Conservation (phyloP, 345 rosid genomes). For the Populus davidiana region DNA sequence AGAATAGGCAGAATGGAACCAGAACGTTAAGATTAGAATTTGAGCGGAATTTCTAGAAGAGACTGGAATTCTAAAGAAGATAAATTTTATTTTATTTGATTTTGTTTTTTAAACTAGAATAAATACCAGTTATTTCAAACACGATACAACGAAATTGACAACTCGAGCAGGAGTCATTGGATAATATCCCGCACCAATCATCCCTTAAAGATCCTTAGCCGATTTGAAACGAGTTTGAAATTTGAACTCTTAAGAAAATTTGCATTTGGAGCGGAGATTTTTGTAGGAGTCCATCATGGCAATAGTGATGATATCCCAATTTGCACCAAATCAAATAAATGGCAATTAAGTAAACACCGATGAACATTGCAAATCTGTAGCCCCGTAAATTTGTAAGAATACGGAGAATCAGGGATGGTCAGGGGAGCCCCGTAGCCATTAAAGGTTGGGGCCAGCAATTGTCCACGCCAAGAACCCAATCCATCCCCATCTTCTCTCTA, state of each 20-base stretch:
- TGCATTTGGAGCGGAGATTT: not conserved
- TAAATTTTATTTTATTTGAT: too few species aligned
- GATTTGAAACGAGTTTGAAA: too few species aligned
- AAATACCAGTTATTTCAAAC: too few species aligned
- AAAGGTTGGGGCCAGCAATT: constrained; percentile 36
- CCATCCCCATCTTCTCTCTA: constrained; percentile 15
- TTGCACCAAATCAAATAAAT: not conserved
- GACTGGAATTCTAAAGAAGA: too few species aligned
- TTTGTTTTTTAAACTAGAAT: too few species aligned
- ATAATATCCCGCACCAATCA: too few species aligned
- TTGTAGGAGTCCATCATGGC: not conserved
- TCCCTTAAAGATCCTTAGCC: too few species aligned
- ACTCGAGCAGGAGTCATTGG: too few species aligned
- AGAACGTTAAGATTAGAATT: fast-evolving
- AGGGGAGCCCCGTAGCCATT: not conserved
- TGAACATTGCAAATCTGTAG: not conserved
- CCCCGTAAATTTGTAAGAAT: not conserved
- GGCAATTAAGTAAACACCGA: not conserved
- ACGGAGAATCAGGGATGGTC: not conserved
- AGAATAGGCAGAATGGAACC: too few species aligned
- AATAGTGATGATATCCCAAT: too few species aligned
- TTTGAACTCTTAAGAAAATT: not conserved
- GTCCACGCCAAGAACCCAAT: constrained; percentile 35
- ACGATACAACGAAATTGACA: too few species aligned
- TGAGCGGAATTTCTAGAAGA: too few species aligned